Conservation (phyloP, 495 filamentous ascomycete species). For the Rhypophila decipiens region DNA sequence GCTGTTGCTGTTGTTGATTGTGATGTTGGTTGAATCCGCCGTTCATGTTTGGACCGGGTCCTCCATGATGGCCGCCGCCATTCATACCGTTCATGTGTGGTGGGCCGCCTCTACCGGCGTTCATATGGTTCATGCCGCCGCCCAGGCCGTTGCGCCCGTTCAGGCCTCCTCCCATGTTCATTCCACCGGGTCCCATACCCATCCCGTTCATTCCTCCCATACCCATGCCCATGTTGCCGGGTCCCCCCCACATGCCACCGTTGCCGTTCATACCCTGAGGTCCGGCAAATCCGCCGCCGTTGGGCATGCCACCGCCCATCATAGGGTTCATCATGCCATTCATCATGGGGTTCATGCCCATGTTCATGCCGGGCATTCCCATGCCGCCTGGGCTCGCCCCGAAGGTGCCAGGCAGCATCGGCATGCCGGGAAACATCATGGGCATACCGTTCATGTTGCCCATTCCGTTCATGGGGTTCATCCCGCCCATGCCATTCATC, state of each 20-base stretch:
- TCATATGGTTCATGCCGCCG: constrained; percentile 4
- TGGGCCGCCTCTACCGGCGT: constrained; percentile 41
- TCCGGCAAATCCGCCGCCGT: constrained; percentile 32
- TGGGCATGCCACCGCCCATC: constrained; percentile 10
- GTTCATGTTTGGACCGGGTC: constrained; percentile 5
- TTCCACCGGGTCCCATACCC: constrained; percentile 35
- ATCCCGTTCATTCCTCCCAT: constrained; percentile 37
- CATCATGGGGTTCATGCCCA: constrained; percentile 48
- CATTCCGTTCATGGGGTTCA: constrained; percentile 28
- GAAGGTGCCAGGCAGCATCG: constrained; percentile 29
- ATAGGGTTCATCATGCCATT: constrained; percentile 43
- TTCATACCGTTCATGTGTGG: constrained; percentile 17
- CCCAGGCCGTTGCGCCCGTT: constrained; percentile 42
- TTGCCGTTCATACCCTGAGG: constrained; percentile 31
- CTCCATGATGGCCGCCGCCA: constrained; percentile 5
- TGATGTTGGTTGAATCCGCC: constrained; percentile 11
- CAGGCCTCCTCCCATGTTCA: constrained; percentile 31
- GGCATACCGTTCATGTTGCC: constrained; percentile 10
- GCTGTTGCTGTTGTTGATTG: constrained; percentile 23
- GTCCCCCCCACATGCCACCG: constrained; percentile 1
- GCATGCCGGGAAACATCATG: background rate
- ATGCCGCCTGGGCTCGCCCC: constrained; percentile 26
- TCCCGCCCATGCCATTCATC: constrained; percentile 24
- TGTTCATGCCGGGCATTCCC: constrained; percentile 22
- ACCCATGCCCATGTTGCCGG: constrained; percentile 13